Base-by-base conservation (phyloP, 495 filamentous ascomycete genomes). In the Collariella sp. region DNA sequence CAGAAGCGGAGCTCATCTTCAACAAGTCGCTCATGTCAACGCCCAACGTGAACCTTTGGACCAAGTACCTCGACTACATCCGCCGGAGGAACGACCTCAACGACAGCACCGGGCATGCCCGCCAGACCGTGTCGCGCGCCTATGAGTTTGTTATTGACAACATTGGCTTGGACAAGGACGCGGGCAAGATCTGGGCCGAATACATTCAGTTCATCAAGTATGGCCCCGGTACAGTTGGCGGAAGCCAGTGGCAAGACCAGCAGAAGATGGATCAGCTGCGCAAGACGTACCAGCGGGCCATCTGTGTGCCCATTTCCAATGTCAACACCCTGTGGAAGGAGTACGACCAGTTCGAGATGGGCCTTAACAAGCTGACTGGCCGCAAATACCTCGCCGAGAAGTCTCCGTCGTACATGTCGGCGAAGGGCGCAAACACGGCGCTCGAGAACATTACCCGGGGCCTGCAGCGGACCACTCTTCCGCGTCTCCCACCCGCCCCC, bases 221-320 rank as follows among this genome's bases (percentile, higher is more conserved):
- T 46, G 87, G 84, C 0, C 93, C 94, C 9, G 94, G 94, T 11
- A 81, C 76, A 38, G 75, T 89, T 40, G 91, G 91, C 31, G 94
- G 93, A 35, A 83, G 77, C 49, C 82, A 80, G 16, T 98, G 93
- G 93, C 89, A 97, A 65, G 93, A 96, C 63, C 84, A 88, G 67
- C 93, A 97, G 62, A 98, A 98, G 77, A 94, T 95, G 88, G 93
- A 98, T 59, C 68, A 83, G 55, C 72, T 98, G 19, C 82, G 93
- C 20, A 94, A 91, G 63, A 85, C 87, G 3, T 97, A 96, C 65
- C 91, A 96, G 60, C 83, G 83, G 29, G 91, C 93, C 13, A 84
- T 95, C 38, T 83, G 78, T 57, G 81, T 95, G 48, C 93, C 93
- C 5, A 91, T 85, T 12, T 77, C 84, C 43, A 86, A 81, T 31